Conservation (phyloP, 495 filamentous ascomycete genomes). For the Staphylotrichum tortipilum region DNA sequence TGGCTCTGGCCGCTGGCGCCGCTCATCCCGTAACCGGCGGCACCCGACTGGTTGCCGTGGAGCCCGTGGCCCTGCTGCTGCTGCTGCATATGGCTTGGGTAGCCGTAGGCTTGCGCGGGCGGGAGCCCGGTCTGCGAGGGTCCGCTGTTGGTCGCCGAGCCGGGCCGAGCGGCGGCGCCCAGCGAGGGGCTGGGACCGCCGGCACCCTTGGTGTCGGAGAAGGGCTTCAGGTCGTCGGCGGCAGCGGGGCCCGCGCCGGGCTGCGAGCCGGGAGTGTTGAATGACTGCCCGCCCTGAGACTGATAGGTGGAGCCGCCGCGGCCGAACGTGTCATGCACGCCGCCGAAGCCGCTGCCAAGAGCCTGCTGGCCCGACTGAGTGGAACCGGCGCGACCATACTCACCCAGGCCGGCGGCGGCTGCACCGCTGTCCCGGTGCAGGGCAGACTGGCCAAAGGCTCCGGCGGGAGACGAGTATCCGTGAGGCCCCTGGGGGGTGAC, state of each 20-base stretch:
- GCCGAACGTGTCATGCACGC: slow-evolving; percentile 70
- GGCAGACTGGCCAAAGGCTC: slow-evolving; percentile 62
- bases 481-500: slow-evolving; percentile 63
- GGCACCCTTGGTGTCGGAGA: slow-evolving; percentile 57
- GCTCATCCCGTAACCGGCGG: slow-evolving; percentile 61
- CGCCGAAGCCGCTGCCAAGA: slow-evolving; percentile 57
- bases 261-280: slow-evolving; percentile 54
- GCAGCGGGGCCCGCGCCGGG: slow-evolving; percentile 31
- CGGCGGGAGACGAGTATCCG: slow-evolving; percentile 73
- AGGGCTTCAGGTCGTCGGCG: slow-evolving; percentile 69
- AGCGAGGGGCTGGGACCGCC: slow-evolving; percentile 79
- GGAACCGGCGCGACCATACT: slow-evolving; percentile 70
- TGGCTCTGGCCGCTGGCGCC: slow-evolving; percentile 57
- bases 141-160: slow-evolving; percentile 70
- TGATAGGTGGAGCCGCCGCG: slow-evolving; percentile 52
- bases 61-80: slow-evolving; percentile 46
- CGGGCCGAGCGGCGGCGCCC: slow-evolving; percentile 69
- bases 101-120: slow-evolving; percentile 62
- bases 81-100: slow-evolving; percentile 57
- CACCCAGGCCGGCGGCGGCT: slow-evolving; percentile 49
- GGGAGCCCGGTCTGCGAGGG: slow-evolving; percentile 61
- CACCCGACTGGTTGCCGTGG: slow-evolving; percentile 53
- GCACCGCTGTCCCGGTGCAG: slow-evolving; percentile 56
- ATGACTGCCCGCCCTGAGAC: slow-evolving; percentile 58
- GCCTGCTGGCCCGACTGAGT: slow-evolving; percentile 63